Conservation (phyloP, 495 filamentous ascomycete genomes). For the Immersiella caudata region DNA sequence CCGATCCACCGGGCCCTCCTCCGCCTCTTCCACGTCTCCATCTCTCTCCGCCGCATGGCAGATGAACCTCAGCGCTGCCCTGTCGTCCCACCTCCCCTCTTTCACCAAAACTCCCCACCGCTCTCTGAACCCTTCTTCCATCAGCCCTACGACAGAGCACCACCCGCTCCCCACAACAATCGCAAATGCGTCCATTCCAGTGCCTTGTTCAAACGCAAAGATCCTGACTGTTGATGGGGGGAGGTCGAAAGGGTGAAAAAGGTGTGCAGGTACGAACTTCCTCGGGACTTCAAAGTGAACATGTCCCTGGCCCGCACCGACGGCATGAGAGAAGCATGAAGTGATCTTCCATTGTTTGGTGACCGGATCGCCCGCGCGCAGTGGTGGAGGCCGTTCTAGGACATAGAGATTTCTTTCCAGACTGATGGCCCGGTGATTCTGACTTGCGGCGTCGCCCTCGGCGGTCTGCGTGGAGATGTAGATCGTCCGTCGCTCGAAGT, state of each 20-base stretch:
- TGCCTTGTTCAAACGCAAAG: conserved; percentile 27
- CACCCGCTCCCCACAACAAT: conserved; percentile 29
- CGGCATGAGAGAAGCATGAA: conserved; percentile 28
- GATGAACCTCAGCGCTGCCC: conserved; percentile 20
- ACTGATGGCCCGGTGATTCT: conserved; percentile 27
- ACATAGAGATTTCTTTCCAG: conserved; percentile 30
- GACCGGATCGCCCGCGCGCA: conserved; percentile 8
- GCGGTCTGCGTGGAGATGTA: conserved; percentile 25
- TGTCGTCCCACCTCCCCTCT: conserved; percentile 27
- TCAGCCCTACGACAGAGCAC: conserved; percentile 25
- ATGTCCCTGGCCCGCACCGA: conserved; percentile 26
- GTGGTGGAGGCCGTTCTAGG: conserved; percentile 21
- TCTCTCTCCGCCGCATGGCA: conserved; percentile 2
- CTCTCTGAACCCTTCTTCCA: conserved; percentile 13
- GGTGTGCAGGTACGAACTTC: conserved; percentile 18
- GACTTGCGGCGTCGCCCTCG: conserved; percentile 7
- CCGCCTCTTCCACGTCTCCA: background rate
- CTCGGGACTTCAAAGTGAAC: conserved; percentile 27
- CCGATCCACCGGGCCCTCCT: conserved; percentile 19
- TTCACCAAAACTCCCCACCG: conserved; percentile 26
- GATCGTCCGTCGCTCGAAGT: conserved; percentile 26
- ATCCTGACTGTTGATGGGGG: conserved; percentile 21
- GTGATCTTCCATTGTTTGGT: conserved; percentile 30
- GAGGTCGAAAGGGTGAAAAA: conserved; percentile 30
- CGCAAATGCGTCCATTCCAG: conserved; percentile 17